phyloP scores from a whole-genome alignment of 257 asterid species.

The Striga asiatica region DNA sequence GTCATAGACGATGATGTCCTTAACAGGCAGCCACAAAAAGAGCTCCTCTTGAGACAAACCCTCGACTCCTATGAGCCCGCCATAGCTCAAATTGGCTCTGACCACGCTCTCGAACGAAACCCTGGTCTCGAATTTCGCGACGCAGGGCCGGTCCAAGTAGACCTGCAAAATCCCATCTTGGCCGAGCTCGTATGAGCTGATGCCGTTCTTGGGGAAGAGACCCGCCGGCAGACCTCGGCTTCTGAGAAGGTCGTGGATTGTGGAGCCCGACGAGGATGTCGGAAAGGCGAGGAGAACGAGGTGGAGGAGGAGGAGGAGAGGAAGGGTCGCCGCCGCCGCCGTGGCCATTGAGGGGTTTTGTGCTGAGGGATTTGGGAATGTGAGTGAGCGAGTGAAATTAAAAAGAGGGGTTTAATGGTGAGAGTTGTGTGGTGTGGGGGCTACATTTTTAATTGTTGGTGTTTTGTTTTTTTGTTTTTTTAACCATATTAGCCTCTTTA shows the following conservation, averaged over 20 bases:
- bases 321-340: no score
- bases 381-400: neutral
- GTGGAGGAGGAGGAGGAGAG: slow-evolving; percentile 11
- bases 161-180: slow-evolving; percentile 50
- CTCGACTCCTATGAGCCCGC: slow-evolving; percentile 68
- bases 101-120: slow-evolving; percentile 64
- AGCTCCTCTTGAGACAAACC: slow-evolving; percentile 85
- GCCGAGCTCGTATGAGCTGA: slow-evolving; percentile 43
- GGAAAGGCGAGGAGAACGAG: slow-evolving; percentile 19
- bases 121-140: slow-evolving; percentile 65
- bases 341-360: no score
- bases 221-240: slow-evolving; percentile 80
- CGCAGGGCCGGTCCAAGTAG: slow-evolving; percentile 60
- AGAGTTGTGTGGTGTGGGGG: slow-evolving; percentile 30
- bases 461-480: no score
- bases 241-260: slow-evolving; percentile 57
- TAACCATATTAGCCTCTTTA: neutral
- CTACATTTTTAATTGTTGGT: slow-evolving; percentile 1
- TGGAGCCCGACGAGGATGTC: slow-evolving; percentile 8
- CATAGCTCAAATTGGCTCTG: slow-evolving; percentile 68
- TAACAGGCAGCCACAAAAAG: slow-evolving; percentile 80
- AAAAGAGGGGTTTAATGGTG: slow-evolving; percentile 8
- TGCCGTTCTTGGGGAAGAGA: slow-evolving; percentile 69
- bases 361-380: no score
- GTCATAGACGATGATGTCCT: slow-evolving; percentile 67